These are phyloP conservation scores for Quercus tomentella DNA, from an alignment of 331 rosid species.

Conservation along the genomic window DNA sequence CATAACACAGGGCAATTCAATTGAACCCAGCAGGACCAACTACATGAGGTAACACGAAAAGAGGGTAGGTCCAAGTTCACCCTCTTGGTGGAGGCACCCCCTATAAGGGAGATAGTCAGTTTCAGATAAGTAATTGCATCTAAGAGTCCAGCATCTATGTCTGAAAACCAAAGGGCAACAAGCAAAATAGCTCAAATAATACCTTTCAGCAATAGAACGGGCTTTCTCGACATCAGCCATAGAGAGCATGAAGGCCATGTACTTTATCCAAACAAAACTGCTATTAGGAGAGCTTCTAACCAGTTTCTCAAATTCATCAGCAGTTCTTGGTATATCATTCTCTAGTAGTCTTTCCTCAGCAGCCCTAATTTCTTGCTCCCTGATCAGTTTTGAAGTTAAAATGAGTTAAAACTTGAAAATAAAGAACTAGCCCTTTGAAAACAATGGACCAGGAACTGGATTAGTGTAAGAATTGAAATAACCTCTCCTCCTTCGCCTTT, in stretches of 20 bases:
- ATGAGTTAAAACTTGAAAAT: not conserved
- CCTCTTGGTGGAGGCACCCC: not conserved
- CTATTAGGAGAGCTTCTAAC: conserved; percentile 85
- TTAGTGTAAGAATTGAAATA: conserved; percentile 11
- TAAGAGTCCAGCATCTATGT: not conserved
- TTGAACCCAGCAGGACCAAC: not conserved
- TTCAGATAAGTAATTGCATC: not conserved
- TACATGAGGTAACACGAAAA: not conserved
- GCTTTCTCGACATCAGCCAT: conserved; percentile 85
- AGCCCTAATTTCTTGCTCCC: conserved; percentile 70
- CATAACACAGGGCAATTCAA: not conserved
- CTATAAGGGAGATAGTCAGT: too few relatives aligned
- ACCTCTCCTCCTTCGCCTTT: conserved; percentile 75
- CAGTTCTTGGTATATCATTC: conserved; percentile 74
- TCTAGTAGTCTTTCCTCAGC: conserved; percentile 85
- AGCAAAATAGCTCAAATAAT: not conserved
- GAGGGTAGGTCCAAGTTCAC: not conserved
- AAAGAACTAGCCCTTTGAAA: not conserved
- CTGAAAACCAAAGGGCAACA: not conserved
- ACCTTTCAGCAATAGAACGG: conserved; percentile 93
- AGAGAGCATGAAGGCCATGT: conserved; percentile 75
- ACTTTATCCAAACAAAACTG: conserved; percentile 85
- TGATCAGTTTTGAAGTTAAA: conserved; percentile 22
- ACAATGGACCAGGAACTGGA: conserved; percentile 4
- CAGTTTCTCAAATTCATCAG: conserved; percentile 91